Percentiles rank a stretch among this genome's conserved stretches.
These are phyloP conservation scores for Osmozyma mogii DNA, from an alignment of 805 yeast genomes.

Conservation along the genomic window DNA sequence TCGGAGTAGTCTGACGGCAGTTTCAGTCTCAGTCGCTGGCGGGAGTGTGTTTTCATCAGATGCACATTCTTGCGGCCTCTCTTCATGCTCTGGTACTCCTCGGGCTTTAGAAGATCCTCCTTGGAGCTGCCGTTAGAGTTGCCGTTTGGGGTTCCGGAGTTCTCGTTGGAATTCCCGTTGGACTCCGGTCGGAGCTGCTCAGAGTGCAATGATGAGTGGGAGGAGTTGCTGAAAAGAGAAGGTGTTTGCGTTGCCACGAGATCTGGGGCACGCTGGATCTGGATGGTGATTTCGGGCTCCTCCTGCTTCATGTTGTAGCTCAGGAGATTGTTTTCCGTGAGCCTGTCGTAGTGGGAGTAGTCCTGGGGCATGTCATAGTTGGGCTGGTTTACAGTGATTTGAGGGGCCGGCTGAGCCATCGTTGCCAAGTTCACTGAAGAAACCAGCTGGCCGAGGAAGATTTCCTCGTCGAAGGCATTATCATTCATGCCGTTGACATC, in stretches of 20 bases:
- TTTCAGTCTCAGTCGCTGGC: conserved; percentile 24
- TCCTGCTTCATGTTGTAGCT: conserved; percentile 8
- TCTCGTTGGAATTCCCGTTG: background rate
- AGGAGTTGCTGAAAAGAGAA: conserved; percentile 47
- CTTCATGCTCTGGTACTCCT: conserved; percentile 32
- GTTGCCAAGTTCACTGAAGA: conserved; percentile 25
- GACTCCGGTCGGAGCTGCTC: conserved; percentile 1
- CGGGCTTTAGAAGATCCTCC: conserved; percentile 23
- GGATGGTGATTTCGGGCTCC: conserved; percentile 9
- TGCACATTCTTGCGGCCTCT: conserved; percentile 33
- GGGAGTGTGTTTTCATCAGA: conserved; percentile 12
- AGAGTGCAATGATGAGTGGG: conserved; percentile 12
- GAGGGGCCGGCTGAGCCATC: conserved; percentile 3
- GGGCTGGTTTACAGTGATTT: background rate
- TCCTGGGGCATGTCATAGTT: background rate
- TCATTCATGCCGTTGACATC: conserved; percentile 1
- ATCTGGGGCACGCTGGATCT: conserved; percentile 18
- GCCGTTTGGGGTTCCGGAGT: background rate
- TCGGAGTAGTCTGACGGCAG: conserved; percentile 5
- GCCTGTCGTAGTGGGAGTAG: conserved; percentile 3
- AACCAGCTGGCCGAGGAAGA: conserved; percentile 32
- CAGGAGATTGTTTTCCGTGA: conserved; percentile 13
- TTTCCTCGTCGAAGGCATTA: conserved; percentile 25
- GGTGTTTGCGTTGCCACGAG: conserved; percentile 40
- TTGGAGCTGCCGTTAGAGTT: background rate